Conservation (phyloP, 1,284 basidiomycete species). For the Takashimella koratensis region DNA sequence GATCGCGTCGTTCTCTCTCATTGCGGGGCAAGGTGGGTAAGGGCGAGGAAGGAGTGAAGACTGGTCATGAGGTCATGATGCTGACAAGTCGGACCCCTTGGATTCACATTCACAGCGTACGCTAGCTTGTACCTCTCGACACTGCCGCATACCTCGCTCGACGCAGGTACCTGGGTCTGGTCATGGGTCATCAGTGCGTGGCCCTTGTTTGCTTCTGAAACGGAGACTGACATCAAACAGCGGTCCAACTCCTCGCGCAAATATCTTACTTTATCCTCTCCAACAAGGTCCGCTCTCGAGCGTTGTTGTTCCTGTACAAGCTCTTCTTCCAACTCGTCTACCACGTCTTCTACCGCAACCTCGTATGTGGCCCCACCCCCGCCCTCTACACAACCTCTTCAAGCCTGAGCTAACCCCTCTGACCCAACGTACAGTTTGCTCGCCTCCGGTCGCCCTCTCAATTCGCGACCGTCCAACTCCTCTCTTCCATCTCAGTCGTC, state of each 20-base stretch:
- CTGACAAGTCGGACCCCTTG: too few relatives aligned
- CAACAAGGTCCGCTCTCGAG: conserved; percentile 53
- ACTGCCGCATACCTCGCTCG: conserved; percentile 55
- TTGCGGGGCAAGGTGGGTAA: conserved; percentile 54
- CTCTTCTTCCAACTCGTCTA: conserved; percentile 51
- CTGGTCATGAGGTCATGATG: too few relatives aligned
- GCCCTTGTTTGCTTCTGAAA: too few relatives aligned
- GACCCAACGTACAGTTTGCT: conserved; percentile 32
- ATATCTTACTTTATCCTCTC: conserved; percentile 54
- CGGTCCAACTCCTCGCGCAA: conserved; percentile 51
- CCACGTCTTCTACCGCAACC: conserved; percentile 49
- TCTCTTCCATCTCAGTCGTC: conserved; percentile 55
- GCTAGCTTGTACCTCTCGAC: conserved; percentile 56
- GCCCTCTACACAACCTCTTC: background rate
- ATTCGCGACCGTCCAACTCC: conserved; percentile 55
- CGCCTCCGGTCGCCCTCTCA: conserved; percentile 47
- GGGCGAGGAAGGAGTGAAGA: too few relatives aligned
- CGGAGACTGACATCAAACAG: conserved; percentile 10
- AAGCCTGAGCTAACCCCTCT: too few relatives aligned
- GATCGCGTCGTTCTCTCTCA: conserved; percentile 53
- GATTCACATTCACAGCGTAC: too few relatives aligned
- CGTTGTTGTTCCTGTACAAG: conserved; percentile 56
- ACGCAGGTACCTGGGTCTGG: conserved; percentile 57
- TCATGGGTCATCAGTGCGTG: conserved; percentile 53
- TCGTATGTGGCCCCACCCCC: conserved; percentile 30